Conservation (phyloP, 1,139 yeast genomes). For the Pneumocystis carinii region DNA sequence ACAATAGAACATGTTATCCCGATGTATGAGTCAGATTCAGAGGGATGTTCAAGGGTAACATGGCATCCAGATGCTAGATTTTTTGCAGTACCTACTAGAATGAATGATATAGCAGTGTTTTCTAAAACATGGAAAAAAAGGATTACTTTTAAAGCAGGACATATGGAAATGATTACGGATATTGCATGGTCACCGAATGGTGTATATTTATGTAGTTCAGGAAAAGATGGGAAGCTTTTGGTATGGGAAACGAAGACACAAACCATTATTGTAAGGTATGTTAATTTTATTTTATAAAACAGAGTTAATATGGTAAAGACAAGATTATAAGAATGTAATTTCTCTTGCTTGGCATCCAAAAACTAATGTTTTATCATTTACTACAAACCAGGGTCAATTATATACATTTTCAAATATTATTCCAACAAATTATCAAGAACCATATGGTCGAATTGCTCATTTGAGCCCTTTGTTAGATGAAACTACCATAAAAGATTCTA, state of each 20-base stretch:
- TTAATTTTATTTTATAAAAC: not conserved
- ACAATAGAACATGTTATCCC: constrained; percentile 31
- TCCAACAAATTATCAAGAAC: constrained; percentile 10
- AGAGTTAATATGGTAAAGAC: not conserved
- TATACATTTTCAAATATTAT: constrained; percentile 17
- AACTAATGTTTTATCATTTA: constrained; percentile 22
- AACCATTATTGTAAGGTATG: constrained; percentile 13
- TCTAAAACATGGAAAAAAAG: constrained; percentile 14
- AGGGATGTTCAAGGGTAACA: constrained; percentile 31
- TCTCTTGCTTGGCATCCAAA: constrained; percentile 27
- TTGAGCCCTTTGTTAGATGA: constrained; percentile 13
- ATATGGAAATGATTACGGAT: constrained; percentile 33
- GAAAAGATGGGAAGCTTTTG: constrained; percentile 37
- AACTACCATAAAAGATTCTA: constrained; percentile 20
- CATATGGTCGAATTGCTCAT: constrained; percentile 11
- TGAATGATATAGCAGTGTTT: constrained; percentile 9
- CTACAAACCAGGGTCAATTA: constrained; percentile 24
- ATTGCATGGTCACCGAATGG: constrained; percentile 49
- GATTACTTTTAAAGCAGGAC: constrained; percentile 17
- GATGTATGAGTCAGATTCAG: constrained; percentile 25
- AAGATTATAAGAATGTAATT: constrained; percentile 15
- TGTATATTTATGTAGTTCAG: constrained; percentile 35
- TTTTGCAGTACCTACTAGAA: constrained; percentile 42
- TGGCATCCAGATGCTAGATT: constrained; percentile 54
- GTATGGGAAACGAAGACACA: constrained; percentile 35